Base-by-base conservation (phyloP, 179 eudicot genomes). In the Gypsophila paniculata region DNA sequence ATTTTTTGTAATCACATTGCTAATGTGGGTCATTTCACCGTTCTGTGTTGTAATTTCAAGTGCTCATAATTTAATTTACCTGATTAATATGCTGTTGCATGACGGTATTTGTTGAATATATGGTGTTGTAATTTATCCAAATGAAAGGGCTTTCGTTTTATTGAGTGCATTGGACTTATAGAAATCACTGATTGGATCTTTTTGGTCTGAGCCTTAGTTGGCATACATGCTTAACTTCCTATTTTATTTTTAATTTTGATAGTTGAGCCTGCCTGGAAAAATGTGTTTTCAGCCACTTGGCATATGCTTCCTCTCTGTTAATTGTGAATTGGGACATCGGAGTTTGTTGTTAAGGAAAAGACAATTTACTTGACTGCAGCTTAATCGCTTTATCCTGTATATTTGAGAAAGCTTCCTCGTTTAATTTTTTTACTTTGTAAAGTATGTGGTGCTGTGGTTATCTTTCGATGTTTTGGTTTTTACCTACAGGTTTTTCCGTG, bases 1-100 rank as follows among this genome's bases (percentile, higher is more conserved):
- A 29, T 1, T 1, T 1, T 29, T 29, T 29, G 34, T 29, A 29
- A 29, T 29, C 34, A 29, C 46, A 52, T 63, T 46, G 14, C 15
- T 6, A 15, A 22, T 42, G 2, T 29, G 15, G 54, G 13, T 59
- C 64, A 59, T 8, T 49, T 54, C 26, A 34, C 48, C n/a, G 42
- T 38, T 64, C 14, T 64, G 39, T 64, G 3, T 11, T n/a, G n/a
- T n/a, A n/a, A n/a, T n/a, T 18, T 21, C 29, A 12, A 12, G 22
- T 21, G n/a, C 44, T 34, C 18, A n/a, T n/a, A n/a, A n/a, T n/a
- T n/a, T 1, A 38, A 13, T 34, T 8, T n/a, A 44, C 42, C 44
- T 19, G 21, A 65, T 65, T 13, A 65, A 21, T 44, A 21, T 42
- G 53, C 23, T 65, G 32, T 18, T 65, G 69, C 69, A 19, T 14